Percentiles rank a stretch among this genome's conserved stretches.
Conservation (phyloP, 176 grass and related monocot genomes). For the Triticum aestivum region DNA sequence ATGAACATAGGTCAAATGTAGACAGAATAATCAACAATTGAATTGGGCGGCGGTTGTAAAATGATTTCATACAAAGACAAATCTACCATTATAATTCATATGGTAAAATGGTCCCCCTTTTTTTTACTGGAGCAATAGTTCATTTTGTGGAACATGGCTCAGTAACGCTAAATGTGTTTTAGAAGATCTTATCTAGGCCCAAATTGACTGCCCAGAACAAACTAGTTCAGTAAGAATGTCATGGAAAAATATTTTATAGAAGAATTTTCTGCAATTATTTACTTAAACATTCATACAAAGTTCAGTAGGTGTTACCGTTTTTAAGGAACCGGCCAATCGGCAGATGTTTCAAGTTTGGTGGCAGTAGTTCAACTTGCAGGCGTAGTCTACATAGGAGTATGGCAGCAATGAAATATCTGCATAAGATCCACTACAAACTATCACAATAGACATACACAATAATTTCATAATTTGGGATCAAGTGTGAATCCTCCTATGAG, state of each 20-base stretch:
- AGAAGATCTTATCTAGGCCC: neutral
- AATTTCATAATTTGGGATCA: constrained; percentile 27
- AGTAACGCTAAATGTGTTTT: neutral
- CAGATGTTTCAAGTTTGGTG: constrained; percentile 58
- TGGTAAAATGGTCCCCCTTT: neutral
- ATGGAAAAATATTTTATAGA: neutral
- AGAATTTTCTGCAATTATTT: neutral
- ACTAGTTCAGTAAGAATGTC: neutral
- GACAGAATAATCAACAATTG: neutral
- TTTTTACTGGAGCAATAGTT: neutral
- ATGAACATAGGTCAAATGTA: neutral
- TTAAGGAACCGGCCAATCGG: constrained; percentile 74
- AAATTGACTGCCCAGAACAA: neutral
- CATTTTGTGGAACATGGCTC: neutral
- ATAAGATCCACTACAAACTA: constrained; percentile 33
- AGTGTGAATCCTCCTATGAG: neutral
- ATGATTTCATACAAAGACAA: neutral
- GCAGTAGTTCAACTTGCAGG: constrained; percentile 57
- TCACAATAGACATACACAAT: constrained; percentile 30
- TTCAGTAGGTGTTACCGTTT: constrained; percentile 44
- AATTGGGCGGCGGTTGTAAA: neutral
- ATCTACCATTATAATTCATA: neutral
- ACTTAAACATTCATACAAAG: neutral
- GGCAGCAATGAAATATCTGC: constrained; percentile 74
- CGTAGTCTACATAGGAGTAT: constrained; percentile 73